Evolutionary conservation across 2,329 filamentous ascomycete genomes (phyloP).

Genomic region (Colletotrichum plurivorum): DNA sequence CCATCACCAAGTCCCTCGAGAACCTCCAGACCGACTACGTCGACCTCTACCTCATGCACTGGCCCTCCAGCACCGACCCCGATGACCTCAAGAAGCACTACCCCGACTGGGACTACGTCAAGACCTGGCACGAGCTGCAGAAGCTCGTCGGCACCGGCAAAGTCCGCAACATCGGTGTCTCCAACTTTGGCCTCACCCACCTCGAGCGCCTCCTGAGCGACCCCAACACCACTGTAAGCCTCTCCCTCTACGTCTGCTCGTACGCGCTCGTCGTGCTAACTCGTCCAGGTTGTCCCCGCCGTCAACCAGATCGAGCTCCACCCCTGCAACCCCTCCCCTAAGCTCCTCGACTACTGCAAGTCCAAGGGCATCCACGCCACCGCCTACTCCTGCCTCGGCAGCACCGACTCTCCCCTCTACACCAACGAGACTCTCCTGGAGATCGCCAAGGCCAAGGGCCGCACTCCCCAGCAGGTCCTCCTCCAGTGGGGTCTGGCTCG

Average conservation of each 20-base stretch:
- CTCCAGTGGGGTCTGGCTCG: slow-evolving; percentile 86
- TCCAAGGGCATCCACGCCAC: slow-evolving; percentile 82
- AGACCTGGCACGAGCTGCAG: slow-evolving; percentile 83
- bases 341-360: slow-evolving; percentile 80
- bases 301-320: slow-evolving; percentile 90
- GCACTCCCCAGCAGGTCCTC: slow-evolving; percentile 82
- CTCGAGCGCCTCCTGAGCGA: slow-evolving; percentile 82
- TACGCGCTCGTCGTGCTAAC: not conserved
- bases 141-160: slow-evolving; percentile 78
- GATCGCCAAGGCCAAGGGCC: slow-evolving; percentile 76
- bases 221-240: slow-evolving; percentile 70
- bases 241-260: not conserved
- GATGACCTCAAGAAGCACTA: slow-evolving; percentile 76
- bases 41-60: slow-evolving; percentile 81
- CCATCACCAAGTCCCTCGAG: slow-evolving; percentile 71
- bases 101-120: slow-evolving; percentile 84
- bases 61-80: slow-evolving; percentile 76
- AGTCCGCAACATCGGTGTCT: slow-evolving; percentile 86
- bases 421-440: slow-evolving; percentile 74
- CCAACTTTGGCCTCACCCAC: slow-evolving; percentile 88
- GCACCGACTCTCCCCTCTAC: slow-evolving; percentile 78
- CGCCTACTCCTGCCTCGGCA: slow-evolving; percentile 81
- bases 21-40: slow-evolving; percentile 76
- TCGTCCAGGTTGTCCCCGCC: slow-evolving; percentile 67
- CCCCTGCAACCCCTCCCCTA: slow-evolving; percentile 85